A percentile compares a stretch with the other conserved stretches of the same genome.
These are phyloP conservation scores for Cinnamomum micranthum DNA, from an alignment of 164 flowering plant species.

Conservation along the genomic window DNA sequence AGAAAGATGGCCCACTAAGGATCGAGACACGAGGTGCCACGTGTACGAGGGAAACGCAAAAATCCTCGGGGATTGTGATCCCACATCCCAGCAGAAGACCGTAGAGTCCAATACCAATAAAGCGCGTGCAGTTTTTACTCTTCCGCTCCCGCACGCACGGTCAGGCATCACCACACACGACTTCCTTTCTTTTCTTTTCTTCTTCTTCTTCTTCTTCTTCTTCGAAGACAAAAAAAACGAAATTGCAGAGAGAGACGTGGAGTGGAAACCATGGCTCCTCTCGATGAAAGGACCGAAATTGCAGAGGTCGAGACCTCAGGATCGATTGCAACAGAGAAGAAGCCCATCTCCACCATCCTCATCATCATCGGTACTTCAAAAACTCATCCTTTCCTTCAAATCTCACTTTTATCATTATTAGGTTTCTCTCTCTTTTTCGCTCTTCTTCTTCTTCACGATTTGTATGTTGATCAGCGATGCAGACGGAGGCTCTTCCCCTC, in stretches of 20 bases:
- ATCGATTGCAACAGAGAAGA: slow-evolving; percentile 20
- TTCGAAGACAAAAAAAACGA: background rate
- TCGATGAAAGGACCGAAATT: slow-evolving; percentile 23
- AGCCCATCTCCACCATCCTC: slow-evolving; percentile 58
- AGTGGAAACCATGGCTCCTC: slow-evolving; percentile 49
- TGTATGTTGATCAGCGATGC: slow-evolving; percentile 65
- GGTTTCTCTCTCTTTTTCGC: background rate
- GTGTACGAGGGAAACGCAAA: no score
- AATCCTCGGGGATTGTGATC: no score
- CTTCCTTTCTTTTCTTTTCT: no score
- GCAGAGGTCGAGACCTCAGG: slow-evolving; percentile 31
- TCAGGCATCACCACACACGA: no score
- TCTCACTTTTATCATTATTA: background rate
- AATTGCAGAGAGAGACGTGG: background rate
- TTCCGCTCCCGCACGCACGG: no score
- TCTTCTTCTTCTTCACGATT: background rate
- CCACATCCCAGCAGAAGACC: no score
- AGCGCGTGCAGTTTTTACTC: no score
- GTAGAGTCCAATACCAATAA: no score
- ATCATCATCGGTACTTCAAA: slow-evolving; percentile 58
- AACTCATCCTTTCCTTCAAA: background rate
- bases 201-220: no score
- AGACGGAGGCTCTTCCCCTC: slow-evolving; percentile 88
- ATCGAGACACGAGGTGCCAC: no score
- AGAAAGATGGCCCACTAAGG: no score